Base-by-base conservation (phyloP, 2,329 filamentous ascomycete species). In the Thelonectria discophora region DNA sequence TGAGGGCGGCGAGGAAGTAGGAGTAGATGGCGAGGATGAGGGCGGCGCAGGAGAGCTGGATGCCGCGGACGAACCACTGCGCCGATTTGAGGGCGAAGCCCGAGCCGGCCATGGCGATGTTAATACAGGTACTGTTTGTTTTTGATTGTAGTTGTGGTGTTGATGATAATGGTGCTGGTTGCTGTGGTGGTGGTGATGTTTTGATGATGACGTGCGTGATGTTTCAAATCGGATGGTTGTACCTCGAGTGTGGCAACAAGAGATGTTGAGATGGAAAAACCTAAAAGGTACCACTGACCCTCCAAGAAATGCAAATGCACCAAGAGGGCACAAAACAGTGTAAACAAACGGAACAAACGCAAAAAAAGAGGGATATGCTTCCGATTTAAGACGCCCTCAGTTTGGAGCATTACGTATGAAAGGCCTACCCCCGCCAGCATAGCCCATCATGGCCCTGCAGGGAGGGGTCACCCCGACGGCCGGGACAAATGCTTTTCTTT, bases 21-120 rank as follows among this genome's bases (percentile, higher is more conserved):
- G 88, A 89, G 82, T 90, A 94, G 72, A 95, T 86, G 68, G 86
- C 90, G 64, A 97, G 85, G 63, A 94, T 85, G 67, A 97, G 83
- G 61, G 84, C 87, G 9, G 90, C 83, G 75, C 88, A 91, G 74
- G 86, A 82, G 77, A 97, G 90, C 72, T 92, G 87, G 58, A 97
- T 78, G 66, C 84, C 79, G 68, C 94, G 91, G 72, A 96, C 80
- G 75, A 89, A 83, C 75, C 90, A 90, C 72, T 92, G 90, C 48
- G 85, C 61, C 62, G 85, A 78, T 72, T 92, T 92, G 70, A 97
- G 86, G 69, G 86, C 82, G 64, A 88, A 76, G 65, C 72, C 73
- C 21, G 69, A 61, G 40, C 67, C 66, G 52, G 69, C n/a, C n/a
- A n/a, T n/a, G n/a, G n/a, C n/a, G n/a, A n/a, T n/a, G n/a, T n/a